Percentiles rank a stretch among this genome's conserved stretches.
Evolutionary conservation across 148 eudicot species (phyloP).

Genomic region (Nepenthes mirabilis): DNA sequence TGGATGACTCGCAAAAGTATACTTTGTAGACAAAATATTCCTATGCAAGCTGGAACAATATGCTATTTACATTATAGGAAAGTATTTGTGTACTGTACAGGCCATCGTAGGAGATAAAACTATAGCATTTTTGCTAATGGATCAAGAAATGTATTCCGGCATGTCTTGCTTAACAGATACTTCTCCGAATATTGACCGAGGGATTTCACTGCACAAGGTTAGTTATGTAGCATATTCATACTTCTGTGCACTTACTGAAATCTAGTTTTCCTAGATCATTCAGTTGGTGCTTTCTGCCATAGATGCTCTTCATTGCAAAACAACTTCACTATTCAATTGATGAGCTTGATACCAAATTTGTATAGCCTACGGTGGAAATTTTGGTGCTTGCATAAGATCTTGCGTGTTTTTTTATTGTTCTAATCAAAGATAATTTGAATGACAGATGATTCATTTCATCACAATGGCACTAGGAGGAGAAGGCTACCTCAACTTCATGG

Average conservation of each 20-base stretch:
- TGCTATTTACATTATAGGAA: background rate
- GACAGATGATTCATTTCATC: conserved; percentile 90
- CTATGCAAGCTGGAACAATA: too few species aligned
- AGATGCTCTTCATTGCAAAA: background rate
- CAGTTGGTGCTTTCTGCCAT: background rate
- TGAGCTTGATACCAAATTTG: too few species aligned
- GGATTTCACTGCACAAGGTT: conserved; percentile 95
- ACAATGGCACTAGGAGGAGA: conserved; percentile 99
- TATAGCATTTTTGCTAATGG: conserved; percentile 81
- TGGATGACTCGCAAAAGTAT: too few species aligned
- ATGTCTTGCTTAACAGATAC: conserved; percentile 78
- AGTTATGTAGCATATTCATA: conserved; percentile 3
- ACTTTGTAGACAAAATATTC: too few species aligned
- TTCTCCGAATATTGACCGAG: conserved; percentile 75
- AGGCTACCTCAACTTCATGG: conserved; percentile 98
- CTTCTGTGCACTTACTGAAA: background rate
- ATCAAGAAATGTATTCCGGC: conserved; percentile 86
- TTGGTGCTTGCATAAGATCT: background rate
- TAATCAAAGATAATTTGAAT: background rate
- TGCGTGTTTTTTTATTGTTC: background rate
- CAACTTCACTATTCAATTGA: background rate
- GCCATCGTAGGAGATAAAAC: conserved; percentile 96
- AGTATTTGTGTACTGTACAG: conserved; percentile 19
- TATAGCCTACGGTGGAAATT: too few species aligned
- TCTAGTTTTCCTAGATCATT: background rate